Evolutionary conservation across 768 basidiomycete species (phyloP).

Genomic region (Paxillus involutus): DNA sequence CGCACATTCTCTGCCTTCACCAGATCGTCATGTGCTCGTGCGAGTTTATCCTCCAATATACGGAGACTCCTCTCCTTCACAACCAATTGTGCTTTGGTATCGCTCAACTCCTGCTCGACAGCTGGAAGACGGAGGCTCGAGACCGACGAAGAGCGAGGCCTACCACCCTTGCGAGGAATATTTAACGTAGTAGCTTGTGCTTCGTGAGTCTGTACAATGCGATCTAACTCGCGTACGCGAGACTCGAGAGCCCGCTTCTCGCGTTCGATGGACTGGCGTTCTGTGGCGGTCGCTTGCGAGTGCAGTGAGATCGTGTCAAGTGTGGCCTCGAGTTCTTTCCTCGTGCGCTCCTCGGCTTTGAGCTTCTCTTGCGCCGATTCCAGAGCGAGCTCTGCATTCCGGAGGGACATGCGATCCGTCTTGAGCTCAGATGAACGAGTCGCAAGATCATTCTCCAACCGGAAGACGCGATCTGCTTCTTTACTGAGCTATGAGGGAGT

Average conservation of each 20-base stretch:
- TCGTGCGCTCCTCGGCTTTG: conserved; percentile 48
- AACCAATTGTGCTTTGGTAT: conserved; percentile 41
- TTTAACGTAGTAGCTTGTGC: conserved; percentile 26
- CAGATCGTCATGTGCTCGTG: conserved; percentile 47
- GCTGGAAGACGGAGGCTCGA: conserved; percentile 48
- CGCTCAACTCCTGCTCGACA: conserved; percentile 57
- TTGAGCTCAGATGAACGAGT: conserved; percentile 55
- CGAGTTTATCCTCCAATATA: conserved; percentile 45
- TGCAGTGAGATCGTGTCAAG: conserved; percentile 54
- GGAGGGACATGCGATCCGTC: conserved; percentile 50
- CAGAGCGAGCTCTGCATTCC: conserved; percentile 54
- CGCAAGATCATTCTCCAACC: conserved; percentile 51
- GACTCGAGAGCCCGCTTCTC: conserved; percentile 59
- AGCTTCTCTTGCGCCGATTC: conserved; percentile 47
- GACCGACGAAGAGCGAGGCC: conserved; percentile 60
- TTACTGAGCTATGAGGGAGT: conserved; percentile 44
- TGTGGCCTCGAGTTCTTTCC: conserved; percentile 54
- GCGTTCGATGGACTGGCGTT: conserved; percentile 47
- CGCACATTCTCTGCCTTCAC: conserved; percentile 60
- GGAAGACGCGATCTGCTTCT: conserved; percentile 56
- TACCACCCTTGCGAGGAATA: conserved; percentile 35
- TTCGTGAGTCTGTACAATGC: conserved; percentile 37
- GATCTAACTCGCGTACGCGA: conserved; percentile 60
- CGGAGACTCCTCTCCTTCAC: conserved; percentile 47
- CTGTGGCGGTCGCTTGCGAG: conserved; percentile 46